Conservation (phyloP, 352 stramenopile genomes). For the Blastocystis sp. region DNA sequence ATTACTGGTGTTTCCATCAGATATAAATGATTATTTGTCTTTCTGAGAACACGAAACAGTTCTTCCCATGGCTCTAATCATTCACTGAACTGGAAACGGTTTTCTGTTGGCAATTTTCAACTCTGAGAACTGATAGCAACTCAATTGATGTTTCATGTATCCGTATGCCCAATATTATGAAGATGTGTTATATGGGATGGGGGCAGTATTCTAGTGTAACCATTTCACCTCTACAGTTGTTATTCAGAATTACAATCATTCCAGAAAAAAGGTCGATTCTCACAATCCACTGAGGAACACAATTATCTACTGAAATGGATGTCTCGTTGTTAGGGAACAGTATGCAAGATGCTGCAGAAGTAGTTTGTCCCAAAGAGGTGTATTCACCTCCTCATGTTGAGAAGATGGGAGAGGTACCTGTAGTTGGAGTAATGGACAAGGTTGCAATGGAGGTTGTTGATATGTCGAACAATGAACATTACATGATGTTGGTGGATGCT, state of each 20-base stretch:
- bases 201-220: too few relatives aligned
- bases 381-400: neutral
- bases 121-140: neutral
- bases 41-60: too few relatives aligned
- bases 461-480: conserved; percentile 50
- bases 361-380: neutral
- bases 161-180: too few relatives aligned
- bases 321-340: neutral
- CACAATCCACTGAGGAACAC: neutral
- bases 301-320: conserved; percentile 26
- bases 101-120: too few relatives aligned
- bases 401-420: conserved; percentile 4
- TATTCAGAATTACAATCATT: too few relatives aligned
- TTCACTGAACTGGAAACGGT: too few relatives aligned
- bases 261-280: too few relatives aligned
- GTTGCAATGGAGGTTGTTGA: conserved; percentile 29
- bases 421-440: neutral
- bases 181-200: too few relatives aligned
- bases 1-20: neutral
- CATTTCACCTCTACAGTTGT: too few relatives aligned
- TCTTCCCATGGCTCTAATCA: too few relatives aligned
- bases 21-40: too few relatives aligned
- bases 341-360: neutral
- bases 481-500: conserved; percentile 61
- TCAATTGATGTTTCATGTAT: too few relatives aligned